These are phyloP conservation scores for Epicoccum nigrum DNA, from an alignment of 2,329 filamentous ascomycete species.

Conservation along the genomic window DNA sequence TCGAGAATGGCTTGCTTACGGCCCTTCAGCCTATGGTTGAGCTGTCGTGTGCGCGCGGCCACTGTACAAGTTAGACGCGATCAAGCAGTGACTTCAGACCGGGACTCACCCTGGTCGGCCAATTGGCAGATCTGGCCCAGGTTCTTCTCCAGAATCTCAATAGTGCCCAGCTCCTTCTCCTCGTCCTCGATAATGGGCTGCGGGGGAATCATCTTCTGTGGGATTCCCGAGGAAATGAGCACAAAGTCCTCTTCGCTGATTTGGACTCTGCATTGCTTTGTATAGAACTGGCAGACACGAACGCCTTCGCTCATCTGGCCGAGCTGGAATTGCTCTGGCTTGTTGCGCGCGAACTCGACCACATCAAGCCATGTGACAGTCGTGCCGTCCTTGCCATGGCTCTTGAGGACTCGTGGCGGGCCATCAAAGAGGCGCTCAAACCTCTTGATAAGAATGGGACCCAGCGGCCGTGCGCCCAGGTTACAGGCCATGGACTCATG, in stretches of 20 bases:
- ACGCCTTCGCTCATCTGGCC: conserved; percentile 71
- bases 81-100: neutral
- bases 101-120: conserved; percentile 71
- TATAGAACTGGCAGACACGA: conserved; percentile 79
- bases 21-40: conserved; percentile 80
- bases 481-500: conserved; percentile 88
- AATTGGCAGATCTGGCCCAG: conserved; percentile 77
- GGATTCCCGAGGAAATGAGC: conserved; percentile 79
- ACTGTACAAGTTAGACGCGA: conserved; percentile 50
- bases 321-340: conserved; percentile 77
- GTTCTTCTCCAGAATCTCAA: conserved; percentile 83
- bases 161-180: conserved; percentile 79
- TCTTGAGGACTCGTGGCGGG: conserved; percentile 71
- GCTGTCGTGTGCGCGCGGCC: conserved; percentile 73
- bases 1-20: conserved; percentile 74
- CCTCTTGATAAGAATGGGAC: conserved; percentile 81
- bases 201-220: conserved; percentile 80
- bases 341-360: conserved; percentile 80
- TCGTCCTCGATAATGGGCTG: conserved; percentile 86
- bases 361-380: conserved; percentile 83
- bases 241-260: conserved; percentile 89
- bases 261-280: conserved; percentile 81
- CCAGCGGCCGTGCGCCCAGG: conserved; percentile 80
- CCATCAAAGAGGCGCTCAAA: conserved; percentile 88
- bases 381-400: conserved; percentile 64